phyloP scores from a whole-genome alignment of 768 basidiomycete species.

The Suillus luteus region DNA sequence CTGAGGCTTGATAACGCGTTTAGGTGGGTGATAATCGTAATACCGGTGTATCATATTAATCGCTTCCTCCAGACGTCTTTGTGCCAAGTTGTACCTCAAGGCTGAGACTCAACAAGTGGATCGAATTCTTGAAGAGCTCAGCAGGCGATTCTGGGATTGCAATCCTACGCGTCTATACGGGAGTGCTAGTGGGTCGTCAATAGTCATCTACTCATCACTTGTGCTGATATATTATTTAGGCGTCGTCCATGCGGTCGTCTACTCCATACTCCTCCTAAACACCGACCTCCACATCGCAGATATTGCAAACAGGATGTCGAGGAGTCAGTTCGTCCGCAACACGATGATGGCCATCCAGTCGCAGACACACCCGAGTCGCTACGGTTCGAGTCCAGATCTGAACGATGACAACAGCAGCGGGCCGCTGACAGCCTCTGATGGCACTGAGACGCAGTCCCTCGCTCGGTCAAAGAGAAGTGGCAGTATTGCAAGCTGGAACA shows the following conservation, averaged over 20 bases:
- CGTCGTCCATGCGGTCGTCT: constrained; percentile 93
- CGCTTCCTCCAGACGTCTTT: constrained; percentile 61
- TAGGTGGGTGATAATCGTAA: constrained; percentile 49
- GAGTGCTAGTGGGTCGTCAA: constrained; percentile 72
- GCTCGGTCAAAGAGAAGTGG: constrained; percentile 74
- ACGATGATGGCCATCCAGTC: constrained; percentile 85
- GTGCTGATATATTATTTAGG: constrained; percentile 44
- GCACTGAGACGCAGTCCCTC: constrained; percentile 47
- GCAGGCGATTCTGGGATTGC: constrained; percentile 87
- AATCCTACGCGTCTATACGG: constrained; percentile 83
- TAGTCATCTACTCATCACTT: neutral
- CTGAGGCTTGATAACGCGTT: constrained; percentile 88
- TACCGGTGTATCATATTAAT: neutral
- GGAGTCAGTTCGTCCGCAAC: constrained; percentile 88
- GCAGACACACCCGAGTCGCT: constrained; percentile 61
- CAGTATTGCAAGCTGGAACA: constrained; percentile 85
- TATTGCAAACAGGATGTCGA: constrained; percentile 85
- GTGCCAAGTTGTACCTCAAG: constrained; percentile 89
- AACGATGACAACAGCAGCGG: constrained; percentile 69
- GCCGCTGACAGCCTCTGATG: constrained; percentile 56
- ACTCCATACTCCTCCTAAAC: constrained; percentile 91
- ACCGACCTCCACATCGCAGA: constrained; percentile 98
- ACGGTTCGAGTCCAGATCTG: constrained; percentile 62
- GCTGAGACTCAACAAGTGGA: constrained; percentile 98
- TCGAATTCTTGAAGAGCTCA: constrained; percentile 91